Conservation (phyloP, 2,329 filamentous ascomycete species). For the Neurospora crassa region DNA sequence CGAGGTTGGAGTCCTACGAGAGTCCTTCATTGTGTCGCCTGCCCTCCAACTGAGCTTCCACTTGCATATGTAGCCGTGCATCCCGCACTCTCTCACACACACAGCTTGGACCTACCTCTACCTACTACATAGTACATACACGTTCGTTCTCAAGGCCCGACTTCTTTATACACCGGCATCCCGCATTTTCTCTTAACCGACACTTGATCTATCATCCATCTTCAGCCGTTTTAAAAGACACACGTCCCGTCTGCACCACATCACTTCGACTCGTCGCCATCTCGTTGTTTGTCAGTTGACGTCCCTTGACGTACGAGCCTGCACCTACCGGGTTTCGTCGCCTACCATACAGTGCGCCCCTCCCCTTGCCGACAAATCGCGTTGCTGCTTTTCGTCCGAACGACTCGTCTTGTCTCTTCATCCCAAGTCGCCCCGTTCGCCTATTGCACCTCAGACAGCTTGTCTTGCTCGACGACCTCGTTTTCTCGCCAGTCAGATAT, state of each 20-base stretch:
- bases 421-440: neutral
- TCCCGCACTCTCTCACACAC: neutral
- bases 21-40: neutral
- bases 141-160: neutral
- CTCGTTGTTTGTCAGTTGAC: neutral
- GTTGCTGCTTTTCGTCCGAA: neutral
- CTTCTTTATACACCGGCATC: neutral
- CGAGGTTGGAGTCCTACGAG: neutral
- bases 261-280: neutral
- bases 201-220: neutral
- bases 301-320: neutral
- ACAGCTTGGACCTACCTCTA: neutral
- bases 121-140: no score
- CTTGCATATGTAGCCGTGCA: neutral
- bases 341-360: neutral
- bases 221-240: neutral
- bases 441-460: neutral
- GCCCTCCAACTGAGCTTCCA: neutral
- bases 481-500: neutral
- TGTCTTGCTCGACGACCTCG: neutral
- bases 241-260: neutral
- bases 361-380: neutral
- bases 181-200: neutral
- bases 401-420: neutral
- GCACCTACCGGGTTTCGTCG: neutral